phyloP scores from a whole-genome alignment of 1,284 basidiomycete genomes.

The Ganoderma meredithae region DNA sequence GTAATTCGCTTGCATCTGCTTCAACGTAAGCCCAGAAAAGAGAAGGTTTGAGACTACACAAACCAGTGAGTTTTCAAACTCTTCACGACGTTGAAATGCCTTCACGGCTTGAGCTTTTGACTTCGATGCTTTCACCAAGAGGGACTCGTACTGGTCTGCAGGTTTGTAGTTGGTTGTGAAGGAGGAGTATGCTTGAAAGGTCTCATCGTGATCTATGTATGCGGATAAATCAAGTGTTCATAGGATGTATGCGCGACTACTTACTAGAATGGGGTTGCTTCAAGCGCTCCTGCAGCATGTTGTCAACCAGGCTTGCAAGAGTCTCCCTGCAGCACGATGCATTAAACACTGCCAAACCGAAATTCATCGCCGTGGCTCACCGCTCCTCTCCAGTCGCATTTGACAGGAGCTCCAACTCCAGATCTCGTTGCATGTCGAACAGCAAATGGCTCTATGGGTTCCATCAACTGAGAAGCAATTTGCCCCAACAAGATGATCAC shows the following conservation, averaged over 20 bases:
- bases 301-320: conserved; percentile 55
- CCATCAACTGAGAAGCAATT: neutral
- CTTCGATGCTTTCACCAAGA: conserved; percentile 81
- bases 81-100: conserved; percentile 68
- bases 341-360: neutral
- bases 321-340: conserved; percentile 40
- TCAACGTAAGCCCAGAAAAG: neutral
- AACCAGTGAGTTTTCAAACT: conserved; percentile 66
- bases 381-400: conserved; percentile 51
- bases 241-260: conserved; percentile 27
- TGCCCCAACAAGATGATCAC: conserved; percentile 3
- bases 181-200: conserved; percentile 84
- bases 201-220: conserved; percentile 70
- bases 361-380: conserved; percentile 43
- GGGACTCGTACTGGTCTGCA: conserved; percentile 77
- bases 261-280: conserved; percentile 75
- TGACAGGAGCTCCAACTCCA: conserved; percentile 74
- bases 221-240: neutral
- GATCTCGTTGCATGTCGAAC: conserved; percentile 79
- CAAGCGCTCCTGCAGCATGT: conserved; percentile 63
- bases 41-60: conserved; percentile 27
- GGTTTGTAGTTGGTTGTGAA: conserved; percentile 84
- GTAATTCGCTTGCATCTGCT: conserved; percentile 52
- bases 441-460: conserved; percentile 68
- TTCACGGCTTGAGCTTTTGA: conserved; percentile 65